Percentiles rank a stretch among this genome's conserved stretches.
Evolutionary conservation across 2,329 filamentous ascomycete species (phyloP).

Genomic region (Incumbomyces lentus): DNA sequence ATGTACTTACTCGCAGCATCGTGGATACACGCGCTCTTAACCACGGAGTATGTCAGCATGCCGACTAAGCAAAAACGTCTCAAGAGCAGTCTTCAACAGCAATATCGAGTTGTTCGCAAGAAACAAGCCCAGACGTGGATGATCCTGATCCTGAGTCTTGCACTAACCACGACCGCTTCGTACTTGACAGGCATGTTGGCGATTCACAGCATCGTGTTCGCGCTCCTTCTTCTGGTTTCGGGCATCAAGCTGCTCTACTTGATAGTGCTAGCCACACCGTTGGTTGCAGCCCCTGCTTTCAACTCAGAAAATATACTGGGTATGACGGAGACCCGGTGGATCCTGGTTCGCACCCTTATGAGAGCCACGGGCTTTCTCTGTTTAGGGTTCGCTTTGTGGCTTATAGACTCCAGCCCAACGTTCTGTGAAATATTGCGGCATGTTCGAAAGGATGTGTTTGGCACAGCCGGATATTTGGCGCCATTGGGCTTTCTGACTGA

Average conservation of each 20-base stretch:
- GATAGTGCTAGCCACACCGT: too few relatives aligned
- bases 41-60: background rate
- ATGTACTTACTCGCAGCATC: constrained; percentile 1
- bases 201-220: too few relatives aligned
- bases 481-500: constrained; percentile 23
- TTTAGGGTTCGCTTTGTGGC: constrained; percentile 19
- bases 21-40: background rate
- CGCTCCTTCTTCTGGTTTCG: too few relatives aligned
- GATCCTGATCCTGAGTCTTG: too few relatives aligned
- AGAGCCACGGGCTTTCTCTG: background rate
- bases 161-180: too few relatives aligned
- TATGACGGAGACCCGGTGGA: background rate
- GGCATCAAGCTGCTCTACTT: too few relatives aligned
- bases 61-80: too few relatives aligned
- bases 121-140: too few relatives aligned
- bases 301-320: background rate
- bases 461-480: constrained; percentile 14
- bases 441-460: constrained; percentile 6
- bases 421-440: constrained; percentile 16
- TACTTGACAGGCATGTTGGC: too few relatives aligned
- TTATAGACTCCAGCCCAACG: constrained; percentile 20
- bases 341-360: background rate
- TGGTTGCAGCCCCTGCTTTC: too few relatives aligned
- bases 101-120: background rate
- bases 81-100: background rate